Evolutionary conservation across 495 filamentous ascomycete genomes (phyloP), one percentile per base, ranked within the genome.

Genomic region (Aspergillus ostianus): DNA sequence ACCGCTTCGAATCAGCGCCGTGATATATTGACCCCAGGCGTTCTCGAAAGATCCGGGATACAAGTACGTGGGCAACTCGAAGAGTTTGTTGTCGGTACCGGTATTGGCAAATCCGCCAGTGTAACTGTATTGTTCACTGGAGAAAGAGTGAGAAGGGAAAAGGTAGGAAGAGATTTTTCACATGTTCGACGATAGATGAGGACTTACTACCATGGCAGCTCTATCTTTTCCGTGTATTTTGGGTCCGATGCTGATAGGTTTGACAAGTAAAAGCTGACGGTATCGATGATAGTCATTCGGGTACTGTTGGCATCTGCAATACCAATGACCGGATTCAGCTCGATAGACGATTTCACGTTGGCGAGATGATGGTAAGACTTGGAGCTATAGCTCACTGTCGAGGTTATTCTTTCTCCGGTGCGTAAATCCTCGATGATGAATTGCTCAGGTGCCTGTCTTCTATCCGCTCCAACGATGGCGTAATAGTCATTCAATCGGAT

Each of bases 401-500:
- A 19, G 2, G 9, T 20, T 1, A 52, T 52, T 17, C 27, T 52
- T 27, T 52, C 21, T n/a, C 50, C 50, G 4, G 21, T 26, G 50
- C 23, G 26, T 52, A 52, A 27, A 30, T 67, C 46, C 36, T 62
- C 56, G 27, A 67, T 45, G 13, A 57, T 15, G n/a, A 54, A 59
- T 2, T 15, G 52, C 30, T 15, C n/a, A 27, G 32, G n/a, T 8
- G 20, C 27, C 17, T 27, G 44, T 13, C 47, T 18, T 18, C 6
- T 1, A 13, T 59, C 51, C 13, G 32, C 27, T 13, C 44, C 46
- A 26, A 67, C 41, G 3, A 62, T n/a, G 6, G 59, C 53, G 48
- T 67, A 67, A 5, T 62, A 26, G 44, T 67, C 57, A 47, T 63
- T 62, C 23, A 64, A 21, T 2, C 59, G 61, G 18, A 62, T 54